Base-by-base conservation (phyloP, 176 grass and related monocot species). In the Otatea glauca region DNA sequence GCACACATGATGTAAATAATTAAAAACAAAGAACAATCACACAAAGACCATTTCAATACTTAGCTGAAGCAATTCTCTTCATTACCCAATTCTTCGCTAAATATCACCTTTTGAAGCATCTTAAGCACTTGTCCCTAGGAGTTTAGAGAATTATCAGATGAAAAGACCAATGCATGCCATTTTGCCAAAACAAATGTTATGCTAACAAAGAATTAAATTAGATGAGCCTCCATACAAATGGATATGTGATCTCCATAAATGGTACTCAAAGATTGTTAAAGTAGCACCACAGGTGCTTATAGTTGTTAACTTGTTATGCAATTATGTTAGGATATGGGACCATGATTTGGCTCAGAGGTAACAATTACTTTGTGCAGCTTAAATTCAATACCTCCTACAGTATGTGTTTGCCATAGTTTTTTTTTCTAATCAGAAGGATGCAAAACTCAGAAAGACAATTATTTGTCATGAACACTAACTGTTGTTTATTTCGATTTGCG, bases 401-500 rank as follows among this genome's bases (percentile, higher is more conserved):
- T 25, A 11, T 44, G 42, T 62, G 39, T 45, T 42, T 43, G 7
- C 56, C 14, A 7, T 39, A 10, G 2, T 54, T 54, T 54, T 0
- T 53, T 14, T 27, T 42, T 64, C 15, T 45, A 62, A 32, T 27
- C 29, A 17, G 41, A 63, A 64, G 62, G 17, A 51, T 51, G 15
- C 1, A 4, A 5, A 50, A 50, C 48, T 50, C 13, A 9, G 7
- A 12, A 59, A 24, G 53, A 9, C 7, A 25, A 32, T 64, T 13
- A 47, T 78, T 63, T 11, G 15, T 10, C 38, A 18, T 62, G 39
- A 45, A 27, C 43, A 62, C 44, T 32, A 41, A 82, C 51, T 51
- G 58, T 67, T n/a, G 10, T 76, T 83, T 68, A 66, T 86, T 77
- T 81, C 14, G 10, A 70, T 78, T 64, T 82, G 15, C 60, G 45